Conservation (phyloP, 2,329 filamentous ascomycete genomes). For the Fusarium sp. region DNA sequence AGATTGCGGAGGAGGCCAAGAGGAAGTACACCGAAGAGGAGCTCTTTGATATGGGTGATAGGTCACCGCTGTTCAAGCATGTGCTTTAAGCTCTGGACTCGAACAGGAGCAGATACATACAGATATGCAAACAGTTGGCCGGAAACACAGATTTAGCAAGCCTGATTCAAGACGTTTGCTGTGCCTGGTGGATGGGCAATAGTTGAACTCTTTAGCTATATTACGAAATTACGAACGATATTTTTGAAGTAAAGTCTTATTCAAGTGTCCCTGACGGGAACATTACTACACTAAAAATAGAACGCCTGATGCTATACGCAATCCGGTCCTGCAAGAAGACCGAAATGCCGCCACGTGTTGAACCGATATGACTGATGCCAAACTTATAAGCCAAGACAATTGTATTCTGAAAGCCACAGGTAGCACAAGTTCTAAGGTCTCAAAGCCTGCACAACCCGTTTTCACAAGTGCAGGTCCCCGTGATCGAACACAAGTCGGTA, state of each 20-base stretch:
- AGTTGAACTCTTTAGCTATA: neutral
- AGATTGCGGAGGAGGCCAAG: constrained; percentile 47
- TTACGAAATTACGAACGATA: constrained; percentile 15
- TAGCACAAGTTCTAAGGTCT: too few relatives aligned
- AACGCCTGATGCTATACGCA: too few relatives aligned
- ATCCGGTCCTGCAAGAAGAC: too few relatives aligned
- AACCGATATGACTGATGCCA: too few relatives aligned
- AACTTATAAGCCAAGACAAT: too few relatives aligned
- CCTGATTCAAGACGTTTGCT: too few relatives aligned
- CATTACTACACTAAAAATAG: too few relatives aligned
- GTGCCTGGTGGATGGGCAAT: neutral
- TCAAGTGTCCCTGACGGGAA: too few relatives aligned
- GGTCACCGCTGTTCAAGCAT: constrained; percentile 51
- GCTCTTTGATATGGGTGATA: constrained; percentile 51
- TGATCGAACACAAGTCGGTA: neutral
- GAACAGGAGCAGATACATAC: too few relatives aligned
- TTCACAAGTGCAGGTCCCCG: neutral
- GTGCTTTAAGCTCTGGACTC: constrained; percentile 31
- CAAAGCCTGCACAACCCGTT: neutral
- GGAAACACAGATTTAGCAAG: neutral
- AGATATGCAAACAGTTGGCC: too few relatives aligned
- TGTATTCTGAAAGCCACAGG: too few relatives aligned
- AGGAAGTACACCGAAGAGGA: constrained; percentile 50
- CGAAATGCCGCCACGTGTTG: too few relatives aligned
- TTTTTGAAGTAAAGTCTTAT: neutral